Base-by-base conservation (phyloP, 2,329 filamentous ascomycete genomes). In the Lachnellula subtilissima region DNA sequence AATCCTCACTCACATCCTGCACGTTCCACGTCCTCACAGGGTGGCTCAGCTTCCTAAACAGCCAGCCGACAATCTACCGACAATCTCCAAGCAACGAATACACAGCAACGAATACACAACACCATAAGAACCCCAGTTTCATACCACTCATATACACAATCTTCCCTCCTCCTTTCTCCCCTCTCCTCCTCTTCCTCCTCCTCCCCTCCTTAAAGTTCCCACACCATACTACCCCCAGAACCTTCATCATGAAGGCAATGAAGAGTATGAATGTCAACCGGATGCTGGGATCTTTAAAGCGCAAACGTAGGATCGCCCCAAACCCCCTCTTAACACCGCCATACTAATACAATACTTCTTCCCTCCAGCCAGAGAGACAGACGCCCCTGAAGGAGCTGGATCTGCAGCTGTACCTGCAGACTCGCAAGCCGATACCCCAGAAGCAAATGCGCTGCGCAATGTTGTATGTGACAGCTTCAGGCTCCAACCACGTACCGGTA, bases 391-490 rank as follows among this genome's bases (percentile, higher is more conserved):
- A 53, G 54, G 42, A 48, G 54, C 58, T 32, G 28, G 28, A 12
- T 0, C 28, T 32, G 9, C 9, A 32, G 1, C 28, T 32, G 28
- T 9, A 32, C 28, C 28, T 8, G 48, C 56, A 53, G 61, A 66
- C 14, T 54, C 70, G 1, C 61, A 67, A 25, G 75, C 75, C 57
- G 84, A 86, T 65, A 82, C 82, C 14, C 88, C 87, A 53, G 87
- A 90, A 73, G 82, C 78, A 57, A 85, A 82, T 66, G 87, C 83
- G 46, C 73, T 78, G 51, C 80, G 82, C 64, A 86, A 78, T 68
- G 85, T 90, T 72, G 86, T 89, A 81, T 70, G 82, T 74, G 22
- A 9, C 17, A 15, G 23, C n/a, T 45, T 22, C n/a, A 32, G 12
- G 23, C 17, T 22, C 22, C 23, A 28, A 8, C 22, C 50, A 37